phyloP scores from a whole-genome alignment of 192 early-diverging fungal genomes.

The Backusella mclennaniae region DNA sequence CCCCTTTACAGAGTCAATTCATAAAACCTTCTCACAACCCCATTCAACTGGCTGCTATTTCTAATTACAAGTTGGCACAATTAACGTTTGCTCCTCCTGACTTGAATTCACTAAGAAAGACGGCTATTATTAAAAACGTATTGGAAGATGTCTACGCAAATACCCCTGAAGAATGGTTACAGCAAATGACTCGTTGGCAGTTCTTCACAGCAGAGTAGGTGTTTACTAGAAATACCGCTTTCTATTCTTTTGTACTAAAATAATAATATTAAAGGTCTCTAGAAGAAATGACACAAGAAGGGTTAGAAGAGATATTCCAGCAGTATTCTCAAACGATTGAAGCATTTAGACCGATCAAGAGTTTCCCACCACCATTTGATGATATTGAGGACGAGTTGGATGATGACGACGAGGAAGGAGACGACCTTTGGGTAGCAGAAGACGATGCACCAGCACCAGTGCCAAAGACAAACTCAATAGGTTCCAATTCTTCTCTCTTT shows the following conservation, averaged over 20 bases:
- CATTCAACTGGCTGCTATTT: constrained; percentile 39
- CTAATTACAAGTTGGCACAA: constrained; percentile 43
- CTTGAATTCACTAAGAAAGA: constrained; percentile 35
- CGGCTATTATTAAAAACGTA: constrained; percentile 40
- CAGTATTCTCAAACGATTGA: constrained; percentile 37
- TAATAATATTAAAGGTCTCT: constrained; percentile 21
- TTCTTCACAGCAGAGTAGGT: constrained; percentile 42
- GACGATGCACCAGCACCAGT: neutral
- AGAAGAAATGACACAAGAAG: constrained; percentile 34
- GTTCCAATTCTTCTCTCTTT: neutral
- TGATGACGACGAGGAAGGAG: constrained; percentile 9
- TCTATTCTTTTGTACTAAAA: neutral
- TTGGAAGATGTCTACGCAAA: constrained; percentile 32
- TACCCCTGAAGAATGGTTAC: constrained; percentile 39
- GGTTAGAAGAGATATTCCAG: constrained; percentile 28
- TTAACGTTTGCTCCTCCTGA: constrained; percentile 41
- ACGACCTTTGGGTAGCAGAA: constrained; percentile 5
- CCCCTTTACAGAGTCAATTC: constrained; percentile 14
- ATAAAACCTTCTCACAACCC: constrained; percentile 31
- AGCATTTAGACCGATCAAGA: constrained; percentile 9
- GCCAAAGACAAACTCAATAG: neutral
- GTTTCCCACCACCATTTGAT: neutral
- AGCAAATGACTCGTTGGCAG: constrained; percentile 41
- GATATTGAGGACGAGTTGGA: constrained; percentile 8
- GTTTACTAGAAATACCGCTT: neutral